phyloP scores from a whole-genome alignment of 1,284 basidiomycete species.

The Anthracocystis panici-leucophaei region DNA sequence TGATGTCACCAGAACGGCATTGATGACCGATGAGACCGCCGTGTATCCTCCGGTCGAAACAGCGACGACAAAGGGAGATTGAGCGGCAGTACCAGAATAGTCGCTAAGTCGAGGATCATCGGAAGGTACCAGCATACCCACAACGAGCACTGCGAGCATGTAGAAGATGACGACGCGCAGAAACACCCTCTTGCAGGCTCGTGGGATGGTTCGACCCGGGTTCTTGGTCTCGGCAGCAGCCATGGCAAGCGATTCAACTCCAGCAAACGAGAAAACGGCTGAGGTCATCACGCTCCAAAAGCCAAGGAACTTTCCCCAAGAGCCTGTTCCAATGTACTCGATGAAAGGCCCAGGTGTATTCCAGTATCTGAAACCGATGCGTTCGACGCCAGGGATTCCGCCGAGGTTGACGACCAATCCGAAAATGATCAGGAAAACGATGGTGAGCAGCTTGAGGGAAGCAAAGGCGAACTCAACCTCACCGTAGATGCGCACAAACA shows the following conservation, averaged over 20 bases:
- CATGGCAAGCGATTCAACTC: constrained; percentile 75
- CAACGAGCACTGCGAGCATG: constrained; percentile 72
- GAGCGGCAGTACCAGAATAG: constrained; percentile 42
- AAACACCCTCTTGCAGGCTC: constrained; percentile 74
- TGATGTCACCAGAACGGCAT: constrained; percentile 81
- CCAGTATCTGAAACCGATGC: constrained; percentile 64
- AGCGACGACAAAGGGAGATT: constrained; percentile 69
- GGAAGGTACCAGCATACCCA: constrained; percentile 83
- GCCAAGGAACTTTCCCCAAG: constrained; percentile 73
- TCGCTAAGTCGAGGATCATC: constrained; percentile 50
- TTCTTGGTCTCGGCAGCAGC: constrained; percentile 58
- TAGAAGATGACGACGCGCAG: constrained; percentile 81
- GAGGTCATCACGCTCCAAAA: constrained; percentile 64
- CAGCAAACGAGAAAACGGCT: constrained; percentile 85
- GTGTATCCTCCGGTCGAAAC: constrained; percentile 67
- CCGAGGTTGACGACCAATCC: constrained; percentile 54
- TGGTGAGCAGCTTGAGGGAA: constrained; percentile 36
- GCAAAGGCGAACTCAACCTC: constrained; percentile 72
- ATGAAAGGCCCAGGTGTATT: constrained; percentile 70
- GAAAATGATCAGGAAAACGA: constrained; percentile 55
- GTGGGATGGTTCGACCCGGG: constrained; percentile 49
- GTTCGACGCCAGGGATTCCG: constrained; percentile 45
- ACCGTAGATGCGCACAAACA: constrained; percentile 78
- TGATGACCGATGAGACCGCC: constrained; percentile 74
- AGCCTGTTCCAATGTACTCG: constrained; percentile 72